Conservation (phyloP, 805 yeast genomes). For the Ogataea methanolica region DNA sequence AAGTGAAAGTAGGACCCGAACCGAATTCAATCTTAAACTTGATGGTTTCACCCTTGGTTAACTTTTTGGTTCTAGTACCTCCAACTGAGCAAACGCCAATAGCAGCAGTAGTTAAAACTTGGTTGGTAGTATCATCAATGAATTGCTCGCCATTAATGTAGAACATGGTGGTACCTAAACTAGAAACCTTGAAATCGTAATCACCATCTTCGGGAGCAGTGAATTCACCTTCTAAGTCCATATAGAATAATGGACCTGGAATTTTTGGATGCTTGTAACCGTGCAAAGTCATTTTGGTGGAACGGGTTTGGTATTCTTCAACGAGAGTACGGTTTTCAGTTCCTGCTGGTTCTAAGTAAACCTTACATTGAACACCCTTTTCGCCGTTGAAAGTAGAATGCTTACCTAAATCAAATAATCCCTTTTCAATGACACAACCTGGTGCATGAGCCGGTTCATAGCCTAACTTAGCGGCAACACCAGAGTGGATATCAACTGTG, state of each 20-base stretch:
- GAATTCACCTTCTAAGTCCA: conserved; percentile 39
- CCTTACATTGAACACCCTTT: conserved; percentile 22
- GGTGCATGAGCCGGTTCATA: conserved; percentile 23
- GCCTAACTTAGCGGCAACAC: conserved; percentile 14
- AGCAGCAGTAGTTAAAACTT: conserved; percentile 45
- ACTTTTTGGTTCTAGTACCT: conserved; percentile 33
- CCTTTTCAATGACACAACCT: conserved; percentile 27
- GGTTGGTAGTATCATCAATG: conserved; percentile 53
- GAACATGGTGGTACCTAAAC: conserved; percentile 51
- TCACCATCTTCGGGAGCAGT: conserved; percentile 43
- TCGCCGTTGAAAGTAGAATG: conserved; percentile 2
- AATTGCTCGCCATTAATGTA: conserved; percentile 48
- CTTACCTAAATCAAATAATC: conserved; percentile 4
- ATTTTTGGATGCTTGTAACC: conserved; percentile 27
- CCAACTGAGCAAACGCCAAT: conserved; percentile 54
- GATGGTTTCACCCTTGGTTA: conserved; percentile 43
- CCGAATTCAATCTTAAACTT: conserved; percentile 47
- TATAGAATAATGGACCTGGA: conserved; percentile 32
- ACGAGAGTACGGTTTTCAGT: conserved; percentile 16
- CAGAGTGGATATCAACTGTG: conserved; percentile 4
- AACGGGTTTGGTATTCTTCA: conserved; percentile 17
- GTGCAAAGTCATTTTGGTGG: conserved; percentile 7
- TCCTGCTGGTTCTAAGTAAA: conserved; percentile 20
- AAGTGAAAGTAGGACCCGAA: conserved; percentile 35
- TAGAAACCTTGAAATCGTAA: conserved; percentile 49